Evolutionary conservation across 2,329 filamentous ascomycete species (phyloP).

Genomic region (Penicillium verrucosum): DNA sequence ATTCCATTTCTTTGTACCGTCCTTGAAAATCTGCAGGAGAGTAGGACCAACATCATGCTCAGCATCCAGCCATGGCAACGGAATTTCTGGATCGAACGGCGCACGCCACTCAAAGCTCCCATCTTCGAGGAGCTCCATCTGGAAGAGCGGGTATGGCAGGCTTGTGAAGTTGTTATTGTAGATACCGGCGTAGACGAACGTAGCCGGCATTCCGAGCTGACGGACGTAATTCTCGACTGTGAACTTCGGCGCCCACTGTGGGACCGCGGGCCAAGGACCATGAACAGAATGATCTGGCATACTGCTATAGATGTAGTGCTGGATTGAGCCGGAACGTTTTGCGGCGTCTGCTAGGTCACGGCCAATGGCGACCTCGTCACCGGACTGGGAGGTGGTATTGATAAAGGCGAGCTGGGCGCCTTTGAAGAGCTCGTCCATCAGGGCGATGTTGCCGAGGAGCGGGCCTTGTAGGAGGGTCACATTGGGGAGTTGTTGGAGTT

Average conservation of each 20-base stretch:
- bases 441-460: constrained; percentile 65
- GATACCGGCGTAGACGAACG: constrained; percentile 93
- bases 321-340: constrained; percentile 70
- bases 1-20: constrained; percentile 81
- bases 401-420: constrained; percentile 90
- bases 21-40: constrained; percentile 90
- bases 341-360: constrained; percentile 85
- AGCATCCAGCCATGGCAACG: constrained; percentile 90
- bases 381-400: constrained; percentile 90
- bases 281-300: constrained; percentile 93
- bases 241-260: constrained; percentile 90
- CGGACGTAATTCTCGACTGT: constrained; percentile 88
- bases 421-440: constrained; percentile 76
- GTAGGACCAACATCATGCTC: constrained; percentile 95
- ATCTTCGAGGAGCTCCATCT: constrained; percentile 82
- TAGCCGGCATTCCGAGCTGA: constrained; percentile 76
- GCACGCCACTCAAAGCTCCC: constrained; percentile 90
- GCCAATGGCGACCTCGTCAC: constrained; percentile 87
- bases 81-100: constrained; percentile 84
- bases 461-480: constrained; percentile 68
- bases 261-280: constrained; percentile 77
- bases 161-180: constrained; percentile 99
- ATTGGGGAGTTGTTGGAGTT: constrained; percentile 78
- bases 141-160: constrained; percentile 86
- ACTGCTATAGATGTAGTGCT: constrained; percentile 93